A percentile compares a stretch with the other conserved stretches of the same genome.
These are phyloP conservation scores for Saccharomycopsis phalli DNA, from an alignment of 1,139 yeast species.

Conservation along the genomic window DNA sequence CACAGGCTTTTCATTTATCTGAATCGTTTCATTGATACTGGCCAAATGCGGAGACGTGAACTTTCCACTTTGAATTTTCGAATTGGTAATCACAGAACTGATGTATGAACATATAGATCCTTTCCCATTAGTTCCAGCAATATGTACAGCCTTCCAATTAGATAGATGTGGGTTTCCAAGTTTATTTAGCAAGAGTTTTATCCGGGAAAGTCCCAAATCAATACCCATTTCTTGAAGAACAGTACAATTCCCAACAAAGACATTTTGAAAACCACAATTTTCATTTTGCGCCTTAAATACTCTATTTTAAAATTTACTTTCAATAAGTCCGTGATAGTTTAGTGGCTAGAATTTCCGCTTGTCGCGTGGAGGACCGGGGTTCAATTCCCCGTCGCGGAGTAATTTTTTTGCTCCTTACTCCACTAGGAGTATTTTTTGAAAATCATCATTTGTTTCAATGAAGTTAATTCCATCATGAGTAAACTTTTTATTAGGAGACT, in stretches of 20 bases:
- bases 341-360: conserved; percentile 22
- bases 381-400: conserved; percentile 63
- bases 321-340: conserved; percentile 20
- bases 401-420: too few species aligned
- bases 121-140: conserved; percentile 94
- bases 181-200: conserved; percentile 42
- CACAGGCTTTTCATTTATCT: conserved; percentile 53
- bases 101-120: conserved; percentile 59
- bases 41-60: conserved; percentile 85
- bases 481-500: conserved; percentile 10
- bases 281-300: too few species aligned
- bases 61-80: conserved; percentile 45
- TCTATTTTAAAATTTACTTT: too few species aligned
- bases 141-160: conserved; percentile 56
- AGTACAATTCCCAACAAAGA: neutral
- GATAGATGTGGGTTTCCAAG: conserved; percentile 61
- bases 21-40: conserved; percentile 64
- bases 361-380: conserved; percentile 51
- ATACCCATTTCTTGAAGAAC: conserved; percentile 33
- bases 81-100: conserved; percentile 2
- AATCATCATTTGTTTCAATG: neutral
- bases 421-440: too few species aligned
- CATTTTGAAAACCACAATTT: too few species aligned
- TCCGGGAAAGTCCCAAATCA: conserved; percentile 60
- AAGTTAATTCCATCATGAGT: neutral